Percentiles rank a stretch among this genome's conserved stretches.
Evolutionary conservation across 2,329 filamentous ascomycete genomes (phyloP).

Genomic region (Phyllosticta paracitricarpa): DNA sequence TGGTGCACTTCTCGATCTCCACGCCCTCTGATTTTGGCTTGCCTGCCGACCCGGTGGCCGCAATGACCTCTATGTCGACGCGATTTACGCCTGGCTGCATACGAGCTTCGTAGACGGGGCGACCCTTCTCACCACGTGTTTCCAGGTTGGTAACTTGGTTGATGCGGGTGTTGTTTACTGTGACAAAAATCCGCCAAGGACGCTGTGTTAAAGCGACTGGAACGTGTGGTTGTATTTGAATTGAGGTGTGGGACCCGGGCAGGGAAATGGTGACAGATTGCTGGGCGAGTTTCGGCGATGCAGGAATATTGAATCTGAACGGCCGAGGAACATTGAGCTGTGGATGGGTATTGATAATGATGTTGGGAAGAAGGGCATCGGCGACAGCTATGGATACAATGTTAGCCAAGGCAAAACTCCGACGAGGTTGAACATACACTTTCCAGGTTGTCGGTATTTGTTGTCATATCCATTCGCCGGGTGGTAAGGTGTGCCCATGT

Average conservation of each 20-base stretch:
- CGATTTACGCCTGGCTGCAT: constrained; percentile 65
- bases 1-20: constrained; percentile 68
- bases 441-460: constrained; percentile 15
- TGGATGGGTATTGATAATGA: constrained; percentile 46
- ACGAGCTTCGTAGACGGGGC: constrained; percentile 67
- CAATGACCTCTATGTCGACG: constrained; percentile 68
- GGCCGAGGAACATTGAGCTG: constrained; percentile 51
- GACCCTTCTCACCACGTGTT: constrained; percentile 34
- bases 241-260: constrained; percentile 54
- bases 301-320: constrained; percentile 53
- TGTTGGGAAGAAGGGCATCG: constrained; percentile 6
- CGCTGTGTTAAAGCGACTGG: constrained; percentile 54
- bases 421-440: background rate
- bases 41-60: constrained; percentile 40
- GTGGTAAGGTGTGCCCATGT: background rate
- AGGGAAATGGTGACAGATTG: constrained; percentile 66
- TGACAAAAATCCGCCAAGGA: constrained; percentile 67
- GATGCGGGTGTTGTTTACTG: constrained; percentile 54
- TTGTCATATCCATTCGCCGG: constrained; percentile 2
- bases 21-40: constrained; percentile 40
- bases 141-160: constrained; percentile 36
- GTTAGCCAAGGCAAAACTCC: background rate
- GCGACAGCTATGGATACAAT: background rate
- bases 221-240: constrained; percentile 61
- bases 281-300: constrained; percentile 55